Base-by-base conservation (phyloP, 140 eudicot genomes). In the Cichorium intybus region DNA sequence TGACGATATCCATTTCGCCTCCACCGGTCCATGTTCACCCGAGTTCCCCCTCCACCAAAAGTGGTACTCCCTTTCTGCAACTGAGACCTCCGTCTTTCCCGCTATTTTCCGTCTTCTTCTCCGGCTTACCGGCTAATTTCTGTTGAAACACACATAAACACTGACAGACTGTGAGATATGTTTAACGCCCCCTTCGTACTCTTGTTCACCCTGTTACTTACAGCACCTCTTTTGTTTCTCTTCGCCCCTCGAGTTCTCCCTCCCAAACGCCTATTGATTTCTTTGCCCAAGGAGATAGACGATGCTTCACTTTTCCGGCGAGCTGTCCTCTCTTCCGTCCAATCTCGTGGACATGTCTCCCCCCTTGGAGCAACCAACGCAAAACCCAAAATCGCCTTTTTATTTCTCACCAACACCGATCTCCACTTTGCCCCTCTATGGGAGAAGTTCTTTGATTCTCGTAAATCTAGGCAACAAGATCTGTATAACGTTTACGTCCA, bases 401-500 rank as follows among this genome's bases (percentile, higher is more conserved):
- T 84, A 10, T 84, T 84, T 64, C 79, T 84, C 51, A 80, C 87
- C 33, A 75, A 80, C 59, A 61, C 82, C 15, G 77, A 77, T 35
- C 80, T 84, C 63, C 80, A 74, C 43, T 84, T 84, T 53, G 81
- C 87, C 50, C 91, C 91, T 3, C 70, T 84, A 2, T 84, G 91
- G 91, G 66, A 84, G 21, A 67, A 24, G 23, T 84, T 80, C 77
- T 84, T 84, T 61, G 49, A 43, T 43, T 15, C 49, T 43, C 49
- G 49, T 1, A 15, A 60, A 37, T 18, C 8, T 2, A 21, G 28
- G 34, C 56, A 52, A 14, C 24, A 33, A 12, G 24, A n/a, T 1
- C 76, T 77, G 20, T 84, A 48, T 77, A 84, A 80, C 52, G 75
- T 84, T 33, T 84, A 84, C 80, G 62, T 84, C 52, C 91, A 84